phyloP scores from a whole-genome alignment of 495 filamentous ascomycete genomes.

The Daldinia bambusicola region DNA sequence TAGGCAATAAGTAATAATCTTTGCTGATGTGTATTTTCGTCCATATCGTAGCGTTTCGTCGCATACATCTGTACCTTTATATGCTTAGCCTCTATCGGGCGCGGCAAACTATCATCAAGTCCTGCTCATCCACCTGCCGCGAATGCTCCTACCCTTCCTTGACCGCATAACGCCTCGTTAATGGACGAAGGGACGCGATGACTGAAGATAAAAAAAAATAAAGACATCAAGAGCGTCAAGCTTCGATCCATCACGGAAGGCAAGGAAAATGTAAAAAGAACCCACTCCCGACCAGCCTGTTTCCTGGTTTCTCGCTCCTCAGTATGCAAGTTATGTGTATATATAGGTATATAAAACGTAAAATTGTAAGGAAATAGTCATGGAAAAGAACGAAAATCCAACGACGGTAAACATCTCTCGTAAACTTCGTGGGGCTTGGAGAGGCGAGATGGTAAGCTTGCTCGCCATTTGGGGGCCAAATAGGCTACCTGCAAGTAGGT shows the following conservation, averaged over 20 bases:
- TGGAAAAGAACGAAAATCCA: constrained; percentile 16
- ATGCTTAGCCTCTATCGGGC: constrained; percentile 36
- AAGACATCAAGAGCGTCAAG: constrained; percentile 2
- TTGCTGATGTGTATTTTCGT: constrained; percentile 37
- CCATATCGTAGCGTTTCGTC: constrained; percentile 17
- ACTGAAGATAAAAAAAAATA: constrained; percentile 18
- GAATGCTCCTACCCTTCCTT: constrained; percentile 40
- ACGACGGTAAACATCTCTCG: constrained; percentile 38
- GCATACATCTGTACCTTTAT: constrained; percentile 28
- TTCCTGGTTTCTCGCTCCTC: constrained; percentile 40
- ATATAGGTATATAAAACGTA: constrained; percentile 34
- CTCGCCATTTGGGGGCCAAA: constrained; percentile 20
- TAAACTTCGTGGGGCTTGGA: constrained; percentile 31
- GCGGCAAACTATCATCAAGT: constrained; percentile 24
- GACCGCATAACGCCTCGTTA: constrained; percentile 38
- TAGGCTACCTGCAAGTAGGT: not conserved
- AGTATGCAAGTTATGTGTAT: constrained; percentile 43
- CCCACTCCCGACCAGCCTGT: constrained; percentile 42
- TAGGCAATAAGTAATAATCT: constrained; percentile 20
- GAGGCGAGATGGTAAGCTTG: constrained; percentile 16
- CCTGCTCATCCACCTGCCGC: constrained; percentile 36
- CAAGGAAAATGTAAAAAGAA: constrained; percentile 11
- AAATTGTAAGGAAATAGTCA: constrained; percentile 18
- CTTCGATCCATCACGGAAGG: constrained; percentile 4
- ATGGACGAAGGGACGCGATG: constrained; percentile 38